Base-by-base conservation (phyloP, 1,139 yeast genomes). In the Nakaseomyces bracarensis region DNA sequence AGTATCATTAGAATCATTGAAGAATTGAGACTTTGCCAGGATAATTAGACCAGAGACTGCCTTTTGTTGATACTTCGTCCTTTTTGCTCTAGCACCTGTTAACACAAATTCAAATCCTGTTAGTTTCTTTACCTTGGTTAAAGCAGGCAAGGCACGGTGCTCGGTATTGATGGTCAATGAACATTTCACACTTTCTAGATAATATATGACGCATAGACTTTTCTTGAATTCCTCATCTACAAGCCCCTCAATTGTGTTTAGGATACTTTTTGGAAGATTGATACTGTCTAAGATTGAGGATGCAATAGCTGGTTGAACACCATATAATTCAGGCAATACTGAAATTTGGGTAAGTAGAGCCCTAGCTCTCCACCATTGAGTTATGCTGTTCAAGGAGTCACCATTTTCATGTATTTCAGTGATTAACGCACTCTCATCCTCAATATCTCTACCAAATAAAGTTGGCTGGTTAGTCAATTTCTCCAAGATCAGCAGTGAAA, bases 11-110 rank as follows among this genome's bases (percentile, higher is more conserved):
- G 48, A 4, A 45, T 41, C 3, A 43, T 63, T 39, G 40, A 49
- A 53, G 16, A 19, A 21, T 21, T 58, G 52, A 13, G 55, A 68
- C 59, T 75, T 75, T 1, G 97, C 97, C 28, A 89, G 65, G 23
- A 87, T 75, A n/a, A 89, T 74, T 49, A 91, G 72, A 38, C 86
- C 77, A 0, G 96, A 74, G 13, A 83, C 75, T 20, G 79, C 77
- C 38, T 70, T 72, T 37, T 71, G 72, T 63, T 91, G 99, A 58
- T 68, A 84, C 60, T 84, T 85, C 3, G 98, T 89, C 58, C 93
- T 72, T 57, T 81, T 83, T 4, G 95, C 96, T 52, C 79, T 77
- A 39, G 91, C 85, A 49, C 98, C 98, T 1, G 96, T 82, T 39
- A 89, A 65, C 1, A 81, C 73, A 48, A 82, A 73, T 34, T 72